A percentile compares a stretch with the other conserved stretches of the same genome.
These are phyloP conservation scores for Acer saccharum DNA, from an alignment of 345 rosid species.

Conservation along the genomic window DNA sequence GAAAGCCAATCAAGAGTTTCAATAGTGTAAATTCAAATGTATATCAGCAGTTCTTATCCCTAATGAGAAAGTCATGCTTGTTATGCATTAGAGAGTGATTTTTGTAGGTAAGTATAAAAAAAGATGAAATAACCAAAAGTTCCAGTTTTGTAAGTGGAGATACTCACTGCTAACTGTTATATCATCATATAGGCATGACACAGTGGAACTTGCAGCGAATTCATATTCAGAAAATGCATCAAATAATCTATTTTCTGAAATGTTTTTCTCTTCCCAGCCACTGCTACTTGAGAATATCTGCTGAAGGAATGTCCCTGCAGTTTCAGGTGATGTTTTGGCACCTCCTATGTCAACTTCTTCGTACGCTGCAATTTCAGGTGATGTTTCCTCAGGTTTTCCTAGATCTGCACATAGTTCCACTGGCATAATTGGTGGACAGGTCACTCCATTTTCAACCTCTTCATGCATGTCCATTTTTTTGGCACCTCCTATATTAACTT, in stretches of 20 bases:
- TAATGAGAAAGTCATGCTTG: not conserved
- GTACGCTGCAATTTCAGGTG: not conserved
- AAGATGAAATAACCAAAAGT: not conserved
- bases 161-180: conserved; percentile 11
- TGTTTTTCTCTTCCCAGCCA: conserved; percentile 6
- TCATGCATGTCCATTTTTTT: not conserved
- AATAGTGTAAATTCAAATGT: not conserved
- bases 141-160: not conserved
- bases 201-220: not conserved
- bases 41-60: not conserved
- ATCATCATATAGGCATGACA: not conserved
- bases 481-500: not conserved
- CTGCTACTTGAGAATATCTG: conserved; percentile 11
- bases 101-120: not conserved
- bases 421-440: not conserved
- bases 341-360: too few relatives aligned
- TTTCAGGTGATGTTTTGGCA: too few relatives aligned
- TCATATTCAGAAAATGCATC: conserved; percentile 14
- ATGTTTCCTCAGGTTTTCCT: not conserved
- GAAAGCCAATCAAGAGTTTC: not conserved
- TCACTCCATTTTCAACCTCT: not conserved
- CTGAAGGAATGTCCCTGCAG: not conserved
- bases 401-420: not conserved
- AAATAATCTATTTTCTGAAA: conserved; percentile 3
- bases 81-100: not conserved